phyloP scores from a whole-genome alignment of 495 filamentous ascomycete genomes.

The Penicillium cosmopolitanum region DNA sequence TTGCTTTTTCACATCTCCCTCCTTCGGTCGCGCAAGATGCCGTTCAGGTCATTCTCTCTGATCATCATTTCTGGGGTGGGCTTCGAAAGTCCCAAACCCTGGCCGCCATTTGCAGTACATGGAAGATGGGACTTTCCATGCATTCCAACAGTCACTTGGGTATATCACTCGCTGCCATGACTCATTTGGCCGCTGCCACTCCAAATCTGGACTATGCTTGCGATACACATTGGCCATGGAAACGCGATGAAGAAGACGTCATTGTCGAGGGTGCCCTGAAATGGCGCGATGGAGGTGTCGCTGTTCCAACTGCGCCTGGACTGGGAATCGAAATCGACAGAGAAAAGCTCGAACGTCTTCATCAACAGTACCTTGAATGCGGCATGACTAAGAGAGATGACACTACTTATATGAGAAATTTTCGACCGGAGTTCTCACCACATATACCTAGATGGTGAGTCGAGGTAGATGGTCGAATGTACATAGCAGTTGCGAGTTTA shows the following conservation, averaged over 20 bases:
- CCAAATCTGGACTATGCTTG: conserved; percentile 12
- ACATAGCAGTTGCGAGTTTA: no score
- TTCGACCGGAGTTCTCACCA: neutral
- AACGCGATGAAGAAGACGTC: conserved; percentile 6
- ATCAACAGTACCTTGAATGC: conserved; percentile 8
- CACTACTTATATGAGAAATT: conserved; percentile 6
- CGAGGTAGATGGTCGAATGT: neutral
- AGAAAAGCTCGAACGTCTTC: conserved; percentile 5
- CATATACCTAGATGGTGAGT: neutral
- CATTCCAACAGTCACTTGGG: conserved; percentile 9
- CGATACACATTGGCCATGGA: conserved; percentile 16
- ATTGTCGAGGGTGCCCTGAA: conserved; percentile 9
- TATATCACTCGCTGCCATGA: conserved; percentile 10
- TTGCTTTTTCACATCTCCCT: conserved; percentile 7
- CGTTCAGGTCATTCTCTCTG: conserved; percentile 5
- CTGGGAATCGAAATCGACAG: conserved; percentile 8
- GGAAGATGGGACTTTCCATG: conserved; percentile 8
- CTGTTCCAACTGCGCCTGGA: conserved; percentile 3
- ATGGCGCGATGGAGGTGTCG: conserved; percentile 4
- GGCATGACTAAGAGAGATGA: conserved; percentile 7
- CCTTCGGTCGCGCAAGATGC: conserved; percentile 4
- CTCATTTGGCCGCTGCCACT: conserved; percentile 9
- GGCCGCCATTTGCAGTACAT: conserved; percentile 5
- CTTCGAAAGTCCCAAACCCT: conserved; percentile 8
- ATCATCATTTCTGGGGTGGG: conserved; percentile 9